Conservation (phyloP, 176 grass and related monocot genomes). For the Stipa capillata region DNA sequence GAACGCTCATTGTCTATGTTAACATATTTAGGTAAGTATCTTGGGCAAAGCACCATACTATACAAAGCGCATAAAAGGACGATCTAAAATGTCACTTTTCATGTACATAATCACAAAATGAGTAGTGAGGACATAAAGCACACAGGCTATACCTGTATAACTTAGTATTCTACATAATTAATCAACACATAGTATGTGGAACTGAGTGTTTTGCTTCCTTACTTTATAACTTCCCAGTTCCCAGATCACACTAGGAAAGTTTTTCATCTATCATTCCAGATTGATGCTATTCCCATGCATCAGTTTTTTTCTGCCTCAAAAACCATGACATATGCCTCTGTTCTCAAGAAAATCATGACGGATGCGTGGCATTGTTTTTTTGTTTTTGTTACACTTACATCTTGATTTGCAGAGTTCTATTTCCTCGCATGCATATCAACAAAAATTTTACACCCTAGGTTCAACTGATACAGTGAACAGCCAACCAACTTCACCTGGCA, state of each 20-base stretch:
- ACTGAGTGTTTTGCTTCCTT: too few species aligned
- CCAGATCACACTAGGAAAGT: not conserved
- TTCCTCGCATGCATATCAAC: not conserved
- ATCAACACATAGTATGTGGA: too few species aligned
- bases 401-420: not conserved
- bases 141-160: not conserved
- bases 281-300: not conserved
- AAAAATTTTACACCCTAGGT: not conserved
- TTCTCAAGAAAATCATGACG: not conserved
- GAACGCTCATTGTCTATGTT: too few species aligned
- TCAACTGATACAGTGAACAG: not conserved
- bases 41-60: not conserved
- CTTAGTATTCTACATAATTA: not conserved
- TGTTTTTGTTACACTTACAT: not conserved
- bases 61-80: not conserved
- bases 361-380: not conserved
- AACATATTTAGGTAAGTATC: not conserved
- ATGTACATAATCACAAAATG: not conserved
- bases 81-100: not conserved
- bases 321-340: not conserved
- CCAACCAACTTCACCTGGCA: not conserved
- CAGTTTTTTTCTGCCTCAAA: not conserved
- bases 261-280: not conserved
- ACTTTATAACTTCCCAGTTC: not conserved
- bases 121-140: not conserved